These are phyloP conservation scores for Mycena haematopus DNA, from an alignment of 768 basidiomycete species.

Conservation along the genomic window DNA sequence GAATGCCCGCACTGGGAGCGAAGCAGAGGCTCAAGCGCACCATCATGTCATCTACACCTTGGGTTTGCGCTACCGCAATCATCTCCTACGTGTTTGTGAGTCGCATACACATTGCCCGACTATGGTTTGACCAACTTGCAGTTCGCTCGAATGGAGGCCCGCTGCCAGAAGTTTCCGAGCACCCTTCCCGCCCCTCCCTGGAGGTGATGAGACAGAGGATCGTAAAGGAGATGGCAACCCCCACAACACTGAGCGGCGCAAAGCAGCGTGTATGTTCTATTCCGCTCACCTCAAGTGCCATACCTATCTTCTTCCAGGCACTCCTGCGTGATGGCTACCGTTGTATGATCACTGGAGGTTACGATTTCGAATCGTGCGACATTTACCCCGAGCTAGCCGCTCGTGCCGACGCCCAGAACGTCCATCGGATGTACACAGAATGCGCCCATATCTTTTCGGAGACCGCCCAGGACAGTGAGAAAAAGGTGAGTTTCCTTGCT, in stretches of 20 bases:
- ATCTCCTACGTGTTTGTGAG: constrained; percentile 26
- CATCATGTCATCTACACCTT: constrained; percentile 2
- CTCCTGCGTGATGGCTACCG: constrained; percentile 28
- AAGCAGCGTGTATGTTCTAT: constrained; percentile 3
- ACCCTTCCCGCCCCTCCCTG: constrained; percentile 24
- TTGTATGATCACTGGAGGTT: constrained; percentile 25
- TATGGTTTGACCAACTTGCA: constrained; percentile 4
- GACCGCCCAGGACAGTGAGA: constrained; percentile 22
- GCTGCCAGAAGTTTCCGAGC: constrained; percentile 2
- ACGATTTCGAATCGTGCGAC: constrained; percentile 14
- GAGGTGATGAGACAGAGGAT: constrained; percentile 8
- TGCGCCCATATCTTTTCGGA: constrained; percentile 31
- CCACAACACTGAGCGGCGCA: too few relatives aligned
- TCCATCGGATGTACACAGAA: background rate
- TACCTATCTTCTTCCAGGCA: constrained; percentile 21
- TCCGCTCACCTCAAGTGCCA: too few relatives aligned
- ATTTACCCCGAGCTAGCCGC: constrained; percentile 14
- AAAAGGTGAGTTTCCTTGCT: background rate
- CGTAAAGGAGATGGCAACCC: background rate
- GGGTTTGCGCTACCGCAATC: constrained; percentile 21
- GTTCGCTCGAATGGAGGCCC: constrained; percentile 22
- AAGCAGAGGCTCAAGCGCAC: constrained; percentile 13
- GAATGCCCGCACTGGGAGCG: background rate
- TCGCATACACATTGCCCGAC: constrained; percentile 2
- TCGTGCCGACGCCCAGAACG: constrained; percentile 3